Evolutionary conservation across 768 basidiomycete genomes (phyloP).

Genomic region (Trametes maxima): DNA sequence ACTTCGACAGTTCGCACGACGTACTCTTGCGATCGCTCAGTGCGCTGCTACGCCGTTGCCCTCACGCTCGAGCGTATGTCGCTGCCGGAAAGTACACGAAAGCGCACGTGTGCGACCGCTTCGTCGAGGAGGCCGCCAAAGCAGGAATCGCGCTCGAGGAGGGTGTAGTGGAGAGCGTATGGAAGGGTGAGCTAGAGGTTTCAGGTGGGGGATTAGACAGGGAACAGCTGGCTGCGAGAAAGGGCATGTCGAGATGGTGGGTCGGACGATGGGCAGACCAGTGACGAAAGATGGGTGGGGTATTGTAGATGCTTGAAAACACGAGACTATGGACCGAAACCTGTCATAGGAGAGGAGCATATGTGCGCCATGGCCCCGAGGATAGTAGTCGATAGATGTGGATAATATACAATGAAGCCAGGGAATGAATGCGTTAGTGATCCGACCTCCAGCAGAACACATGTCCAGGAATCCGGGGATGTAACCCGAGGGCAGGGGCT

Average conservation of each 20-base stretch:
- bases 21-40: constrained; percentile 53
- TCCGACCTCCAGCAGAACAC: not conserved
- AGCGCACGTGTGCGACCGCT: constrained; percentile 52
- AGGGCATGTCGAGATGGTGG: constrained; percentile 66
- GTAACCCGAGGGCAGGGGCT: not conserved
- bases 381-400: not conserved
- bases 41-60: constrained; percentile 47
- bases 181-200: constrained; percentile 53
- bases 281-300: not conserved
- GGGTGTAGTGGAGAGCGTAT: constrained; percentile 39
- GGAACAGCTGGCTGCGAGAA: constrained; percentile 51
- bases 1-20: constrained; percentile 64
- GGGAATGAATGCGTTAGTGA: not conserved
- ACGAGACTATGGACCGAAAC: not conserved
- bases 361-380: no score
- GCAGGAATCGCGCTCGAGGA: constrained; percentile 55
- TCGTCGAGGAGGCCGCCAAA: constrained; percentile 43
- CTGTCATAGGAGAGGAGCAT: no score
- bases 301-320: not conserved
- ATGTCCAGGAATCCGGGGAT: not conserved
- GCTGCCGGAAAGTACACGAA: constrained; percentile 68
- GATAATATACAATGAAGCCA: not conserved
- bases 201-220: constrained; percentile 44
- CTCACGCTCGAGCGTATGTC: constrained; percentile 52
- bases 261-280: constrained; percentile 48